Evolutionary conservation across 2,329 filamentous ascomycete species (phyloP).

Genomic region (Penicillium digitatum): DNA sequence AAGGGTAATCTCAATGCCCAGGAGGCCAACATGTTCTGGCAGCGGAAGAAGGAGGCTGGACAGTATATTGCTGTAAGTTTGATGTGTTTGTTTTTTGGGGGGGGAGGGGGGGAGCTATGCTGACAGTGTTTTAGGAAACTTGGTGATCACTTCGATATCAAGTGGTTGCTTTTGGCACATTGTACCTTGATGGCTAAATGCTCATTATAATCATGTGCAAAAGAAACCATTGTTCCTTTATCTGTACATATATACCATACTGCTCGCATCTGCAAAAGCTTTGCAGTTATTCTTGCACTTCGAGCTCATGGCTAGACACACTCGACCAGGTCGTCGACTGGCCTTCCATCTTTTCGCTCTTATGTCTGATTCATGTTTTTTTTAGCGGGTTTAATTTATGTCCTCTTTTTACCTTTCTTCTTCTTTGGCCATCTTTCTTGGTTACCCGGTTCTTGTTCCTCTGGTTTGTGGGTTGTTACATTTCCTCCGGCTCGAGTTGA

Average conservation of each 20-base stretch:
- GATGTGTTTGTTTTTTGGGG: neutral
- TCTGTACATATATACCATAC: neutral
- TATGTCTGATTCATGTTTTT: slow-evolving; percentile 6
- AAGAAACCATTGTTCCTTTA: neutral
- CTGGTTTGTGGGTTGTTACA: neutral
- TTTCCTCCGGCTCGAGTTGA: neutral
- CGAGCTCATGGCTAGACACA: neutral
- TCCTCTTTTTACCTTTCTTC: neutral
- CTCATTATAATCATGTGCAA: neutral
- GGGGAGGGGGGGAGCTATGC: neutral
- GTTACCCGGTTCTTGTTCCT: neutral
- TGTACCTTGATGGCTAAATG: neutral
- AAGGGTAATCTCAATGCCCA: slow-evolving; percentile 82
- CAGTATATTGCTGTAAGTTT: slow-evolving; percentile 79
- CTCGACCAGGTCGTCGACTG: neutral
- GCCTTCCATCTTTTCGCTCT: neutral
- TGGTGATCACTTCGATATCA: slow-evolving; percentile 26
- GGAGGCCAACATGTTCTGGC: slow-evolving; percentile 84
- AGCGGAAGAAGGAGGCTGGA: slow-evolving; percentile 82
- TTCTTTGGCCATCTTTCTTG: slow-evolving; percentile 3
- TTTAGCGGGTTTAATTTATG: slow-evolving; percentile 23
- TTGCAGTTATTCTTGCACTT: neutral
- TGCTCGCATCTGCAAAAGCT: neutral
- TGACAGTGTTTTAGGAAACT: slow-evolving; percentile 30
- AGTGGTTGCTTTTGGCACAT: neutral